Percentiles rank a stretch among this genome's conserved stretches.
Conservation (phyloP, 2,329 filamentous ascomycete species). For the Aspergillus ruber region DNA sequence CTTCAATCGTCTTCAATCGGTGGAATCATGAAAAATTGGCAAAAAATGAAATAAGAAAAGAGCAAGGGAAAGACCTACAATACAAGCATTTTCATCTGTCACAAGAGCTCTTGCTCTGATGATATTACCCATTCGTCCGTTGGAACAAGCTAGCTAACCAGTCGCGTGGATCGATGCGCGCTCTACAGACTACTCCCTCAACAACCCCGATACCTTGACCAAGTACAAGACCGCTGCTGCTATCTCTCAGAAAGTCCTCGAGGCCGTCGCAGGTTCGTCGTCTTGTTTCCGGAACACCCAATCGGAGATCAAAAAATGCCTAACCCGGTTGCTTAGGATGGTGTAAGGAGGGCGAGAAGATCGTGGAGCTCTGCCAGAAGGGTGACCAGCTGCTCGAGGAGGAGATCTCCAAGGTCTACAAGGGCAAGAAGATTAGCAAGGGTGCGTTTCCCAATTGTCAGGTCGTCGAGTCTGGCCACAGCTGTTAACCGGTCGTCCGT, state of each 20-base stretch:
- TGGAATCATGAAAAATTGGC: neutral
- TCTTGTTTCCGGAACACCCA: neutral
- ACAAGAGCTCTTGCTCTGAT: neutral
- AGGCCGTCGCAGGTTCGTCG: slow-evolving; percentile 61
- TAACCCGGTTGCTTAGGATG: slow-evolving; percentile 41
- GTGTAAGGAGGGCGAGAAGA: slow-evolving; percentile 80
- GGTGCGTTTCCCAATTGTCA: slow-evolving; percentile 47
- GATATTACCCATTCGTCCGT: neutral
- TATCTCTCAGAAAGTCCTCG: slow-evolving; percentile 93
- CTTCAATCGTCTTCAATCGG: neutral
- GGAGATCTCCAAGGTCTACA: slow-evolving; percentile 92
- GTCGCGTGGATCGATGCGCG: neutral
- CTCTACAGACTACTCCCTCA: slow-evolving; percentile 71
- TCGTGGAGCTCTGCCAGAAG: slow-evolving; percentile 88
- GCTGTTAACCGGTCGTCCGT: neutral
- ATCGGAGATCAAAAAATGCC: neutral
- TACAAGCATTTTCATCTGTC: no score
- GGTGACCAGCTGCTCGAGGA: slow-evolving; percentile 93
- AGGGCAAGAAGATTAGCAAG: slow-evolving; percentile 95
- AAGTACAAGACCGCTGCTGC: slow-evolving; percentile 97
- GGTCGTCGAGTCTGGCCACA: neutral
- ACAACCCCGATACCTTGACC: slow-evolving; percentile 89
- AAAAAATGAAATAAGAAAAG: no score
- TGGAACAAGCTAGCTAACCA: slow-evolving; percentile 8
- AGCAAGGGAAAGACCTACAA: no score